These are phyloP conservation scores for Sphagnum tenellum DNA, from an alignment of 225 moss, liverwort and hornwort genomes.

Conservation along the genomic window DNA sequence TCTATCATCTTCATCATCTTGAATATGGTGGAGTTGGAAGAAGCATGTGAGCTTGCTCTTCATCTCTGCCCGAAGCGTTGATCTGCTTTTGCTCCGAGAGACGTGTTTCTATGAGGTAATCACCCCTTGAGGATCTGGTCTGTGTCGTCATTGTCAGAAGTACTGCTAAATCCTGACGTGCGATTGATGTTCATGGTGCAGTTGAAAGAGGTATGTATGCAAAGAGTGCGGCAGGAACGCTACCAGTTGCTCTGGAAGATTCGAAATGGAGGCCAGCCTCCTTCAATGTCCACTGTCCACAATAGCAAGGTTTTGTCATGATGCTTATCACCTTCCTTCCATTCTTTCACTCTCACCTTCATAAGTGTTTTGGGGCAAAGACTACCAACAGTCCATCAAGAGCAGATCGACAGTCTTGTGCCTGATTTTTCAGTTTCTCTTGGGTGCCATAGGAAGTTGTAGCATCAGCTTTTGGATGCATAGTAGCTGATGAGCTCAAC, in stretches of 20 bases:
- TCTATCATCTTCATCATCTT: too few relatives aligned
- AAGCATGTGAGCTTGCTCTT: too few relatives aligned
- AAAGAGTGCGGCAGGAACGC: slow-evolving; percentile 77
- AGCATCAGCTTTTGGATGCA: slow-evolving; percentile 65
- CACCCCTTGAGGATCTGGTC: too few relatives aligned
- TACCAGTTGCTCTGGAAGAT: slow-evolving; percentile 78
- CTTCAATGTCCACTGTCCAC: slow-evolving; percentile 22
- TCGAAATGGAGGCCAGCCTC: slow-evolving; percentile 29
- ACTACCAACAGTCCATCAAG: not conserved
- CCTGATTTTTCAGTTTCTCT: slow-evolving; percentile 2
- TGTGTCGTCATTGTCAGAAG: too few relatives aligned
- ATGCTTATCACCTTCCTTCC: not conserved
- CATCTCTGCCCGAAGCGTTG: too few relatives aligned
- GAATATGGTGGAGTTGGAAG: too few relatives aligned
- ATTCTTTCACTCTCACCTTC: not conserved
- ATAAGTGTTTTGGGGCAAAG: not conserved
- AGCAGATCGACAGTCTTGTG: not conserved
- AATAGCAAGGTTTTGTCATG: slow-evolving; percentile 32
- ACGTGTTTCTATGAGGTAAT: too few relatives aligned
- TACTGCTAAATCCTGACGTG: too few relatives aligned
- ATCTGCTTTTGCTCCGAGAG: too few relatives aligned
- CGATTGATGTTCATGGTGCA: slow-evolving; percentile 17
- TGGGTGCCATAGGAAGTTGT: slow-evolving; percentile 35
- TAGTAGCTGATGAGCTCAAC: slow-evolving; percentile 80
- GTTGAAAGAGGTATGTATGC: slow-evolving; percentile 76